A percentile compares a stretch with the other conserved stretches of the same genome.
Conservation (phyloP, 305 asterid species). For the Andrographis paniculata region DNA sequence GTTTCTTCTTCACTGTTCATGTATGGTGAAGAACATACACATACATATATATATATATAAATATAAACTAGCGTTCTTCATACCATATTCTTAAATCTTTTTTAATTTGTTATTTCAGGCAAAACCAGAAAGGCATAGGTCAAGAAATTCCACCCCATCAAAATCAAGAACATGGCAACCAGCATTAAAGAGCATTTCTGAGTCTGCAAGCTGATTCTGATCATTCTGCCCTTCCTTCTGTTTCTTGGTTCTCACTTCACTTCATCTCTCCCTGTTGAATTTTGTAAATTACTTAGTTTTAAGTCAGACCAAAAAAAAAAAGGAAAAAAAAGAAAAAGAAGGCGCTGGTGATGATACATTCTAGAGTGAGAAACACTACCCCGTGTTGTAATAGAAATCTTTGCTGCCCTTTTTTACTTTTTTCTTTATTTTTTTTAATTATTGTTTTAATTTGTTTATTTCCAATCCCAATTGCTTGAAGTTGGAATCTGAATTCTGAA, state of each 20-base stretch:
- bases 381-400: too few species aligned
- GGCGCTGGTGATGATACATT: neutral
- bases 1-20: too few species aligned
- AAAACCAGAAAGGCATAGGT: neutral
- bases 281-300: neutral
- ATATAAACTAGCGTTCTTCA: too few species aligned
- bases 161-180: conserved; percentile 6
- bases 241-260: neutral
- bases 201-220: neutral
- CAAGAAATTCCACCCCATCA: neutral
- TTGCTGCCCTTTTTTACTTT: too few species aligned
- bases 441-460: too few species aligned
- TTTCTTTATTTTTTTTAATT: too few species aligned
- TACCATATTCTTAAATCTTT: too few species aligned
- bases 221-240: neutral
- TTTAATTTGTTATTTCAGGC: neutral
- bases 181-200: conserved; percentile 3
- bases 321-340: neutral
- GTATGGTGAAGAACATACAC: too few species aligned
- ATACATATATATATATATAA: too few species aligned
- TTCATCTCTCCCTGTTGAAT: neutral
- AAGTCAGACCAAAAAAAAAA: too few species aligned
- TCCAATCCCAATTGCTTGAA: too few species aligned
- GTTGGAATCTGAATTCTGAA: too few species aligned
- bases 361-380: neutral